Evolutionary conservation across 2,329 filamentous ascomycete genomes (phyloP).

Genomic region (Fusarium globosum): DNA sequence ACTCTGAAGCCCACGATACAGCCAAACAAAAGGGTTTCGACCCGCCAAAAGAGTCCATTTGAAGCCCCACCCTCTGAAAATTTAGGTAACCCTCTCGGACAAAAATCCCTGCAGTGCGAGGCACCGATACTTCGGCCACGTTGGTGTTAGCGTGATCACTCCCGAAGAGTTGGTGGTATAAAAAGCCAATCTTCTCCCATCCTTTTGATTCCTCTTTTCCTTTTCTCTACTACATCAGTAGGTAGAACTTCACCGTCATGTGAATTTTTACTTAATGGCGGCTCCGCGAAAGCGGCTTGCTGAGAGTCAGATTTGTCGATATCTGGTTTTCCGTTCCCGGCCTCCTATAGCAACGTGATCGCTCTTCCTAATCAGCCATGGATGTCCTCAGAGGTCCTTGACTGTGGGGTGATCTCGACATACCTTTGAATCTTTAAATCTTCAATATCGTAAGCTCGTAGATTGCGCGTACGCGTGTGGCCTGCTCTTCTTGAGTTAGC

Average conservation of each 20-base stretch:
- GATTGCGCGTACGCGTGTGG: not conserved
- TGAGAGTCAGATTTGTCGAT: conserved; percentile 63
- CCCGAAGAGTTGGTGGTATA: conserved; percentile 2
- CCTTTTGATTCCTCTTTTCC: not conserved
- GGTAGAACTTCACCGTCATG: conserved; percentile 35
- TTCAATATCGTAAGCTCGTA: not conserved
- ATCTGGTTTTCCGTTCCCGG: conserved; percentile 68
- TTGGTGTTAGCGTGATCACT: conserved; percentile 6
- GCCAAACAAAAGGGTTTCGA: not conserved
- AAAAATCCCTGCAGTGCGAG: not conserved
- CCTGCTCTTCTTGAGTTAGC: not conserved
- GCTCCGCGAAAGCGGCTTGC: conserved; percentile 66
- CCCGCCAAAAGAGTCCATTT: not conserved
- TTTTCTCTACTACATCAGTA: conserved; percentile 24
- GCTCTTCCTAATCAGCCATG: conserved; percentile 61
- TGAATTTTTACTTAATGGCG: conserved; percentile 59
- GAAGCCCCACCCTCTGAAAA: not conserved
- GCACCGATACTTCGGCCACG: not conserved
- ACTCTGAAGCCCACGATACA: conserved; percentile 9
- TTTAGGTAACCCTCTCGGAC: conserved; percentile 17
- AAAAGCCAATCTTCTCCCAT: conserved; percentile 4
- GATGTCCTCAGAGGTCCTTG: conserved; percentile 55
- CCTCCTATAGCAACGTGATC: conserved; percentile 60
- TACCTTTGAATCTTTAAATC: conserved; percentile 15
- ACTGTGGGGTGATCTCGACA: conserved; percentile 66